These are phyloP conservation scores for Vanderwaltozyma polyspora DNA, from an alignment of 805 yeast species.

Conservation along the genomic window DNA sequence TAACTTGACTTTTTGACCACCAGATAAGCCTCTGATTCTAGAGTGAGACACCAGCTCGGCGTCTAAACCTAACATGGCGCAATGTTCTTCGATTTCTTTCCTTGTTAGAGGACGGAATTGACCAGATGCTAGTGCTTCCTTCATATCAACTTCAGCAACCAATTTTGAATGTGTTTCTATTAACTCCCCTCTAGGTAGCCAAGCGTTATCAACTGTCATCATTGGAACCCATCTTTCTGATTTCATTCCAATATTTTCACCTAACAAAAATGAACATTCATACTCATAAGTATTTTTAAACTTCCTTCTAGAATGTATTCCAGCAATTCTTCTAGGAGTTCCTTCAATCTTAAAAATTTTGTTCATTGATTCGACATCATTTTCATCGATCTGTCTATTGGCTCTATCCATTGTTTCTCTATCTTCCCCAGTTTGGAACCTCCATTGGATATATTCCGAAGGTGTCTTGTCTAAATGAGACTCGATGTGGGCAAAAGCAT, in stretches of 20 bases:
- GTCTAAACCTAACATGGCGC: conserved; percentile 92
- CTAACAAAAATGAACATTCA: conserved; percentile 88
- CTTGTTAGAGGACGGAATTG: conserved; percentile 98
- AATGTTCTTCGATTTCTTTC: conserved; percentile 96
- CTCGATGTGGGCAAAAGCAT: conserved; percentile 97
- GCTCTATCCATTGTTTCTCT: conserved; percentile 99
- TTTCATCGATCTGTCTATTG: conserved; percentile 89
- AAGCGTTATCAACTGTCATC: conserved; percentile 97
- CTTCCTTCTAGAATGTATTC: conserved; percentile 90
- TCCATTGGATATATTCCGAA: conserved; percentile 98
- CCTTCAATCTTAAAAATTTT: conserved; percentile 96
- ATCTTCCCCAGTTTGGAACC: conserved; percentile 99
- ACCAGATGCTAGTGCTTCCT: conserved; percentile 98
- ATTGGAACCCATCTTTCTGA: conserved; percentile 96
- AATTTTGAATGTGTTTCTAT: conserved; percentile 90
- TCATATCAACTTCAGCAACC: conserved; percentile 99
- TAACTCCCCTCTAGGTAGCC: conserved; percentile 97
- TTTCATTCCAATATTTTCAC: conserved; percentile 96
- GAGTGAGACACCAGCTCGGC: conserved; percentile 97
- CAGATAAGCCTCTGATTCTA: conserved; percentile 97
- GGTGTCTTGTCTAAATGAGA: conserved; percentile 96
- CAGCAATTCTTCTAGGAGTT: conserved; percentile 87
- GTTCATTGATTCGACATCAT: conserved; percentile 93
- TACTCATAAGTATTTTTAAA: conserved; percentile 99
- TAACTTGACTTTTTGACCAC: conserved; percentile 98